These are phyloP conservation scores for Quercus gilva DNA, from an alignment of 306 rosid species.

Conservation along the genomic window DNA sequence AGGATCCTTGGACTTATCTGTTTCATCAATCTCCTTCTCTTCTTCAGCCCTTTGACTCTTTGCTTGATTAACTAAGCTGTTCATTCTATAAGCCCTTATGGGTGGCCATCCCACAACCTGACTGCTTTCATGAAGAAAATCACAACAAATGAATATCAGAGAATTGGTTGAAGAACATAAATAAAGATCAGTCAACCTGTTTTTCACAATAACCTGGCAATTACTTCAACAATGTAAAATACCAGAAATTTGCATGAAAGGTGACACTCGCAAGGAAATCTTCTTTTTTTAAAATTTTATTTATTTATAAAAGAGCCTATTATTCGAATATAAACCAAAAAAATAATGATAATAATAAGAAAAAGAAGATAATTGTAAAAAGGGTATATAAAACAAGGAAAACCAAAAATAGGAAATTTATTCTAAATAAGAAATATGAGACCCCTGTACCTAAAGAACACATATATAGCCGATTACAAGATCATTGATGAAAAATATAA, in stretches of 20 bases:
- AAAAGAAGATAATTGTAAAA: not conserved
- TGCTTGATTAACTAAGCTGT: slow-evolving; percentile 61
- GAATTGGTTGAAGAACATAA: not conserved
- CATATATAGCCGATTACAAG: not conserved
- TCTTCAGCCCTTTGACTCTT: slow-evolving; percentile 50
- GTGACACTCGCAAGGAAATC: not conserved
- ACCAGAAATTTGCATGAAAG: not conserved
- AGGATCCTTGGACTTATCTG: slow-evolving; percentile 34
- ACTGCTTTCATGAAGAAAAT: slow-evolving; percentile 35
- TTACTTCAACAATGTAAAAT: not conserved
- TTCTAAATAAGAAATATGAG: not conserved
- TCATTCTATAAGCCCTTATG: slow-evolving; percentile 57
- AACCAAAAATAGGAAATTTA: not conserved
- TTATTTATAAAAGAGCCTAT: no score
- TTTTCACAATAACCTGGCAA: not conserved
- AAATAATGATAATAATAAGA: not conserved
- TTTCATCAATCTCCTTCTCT: slow-evolving; percentile 29
- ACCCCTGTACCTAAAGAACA: not conserved
- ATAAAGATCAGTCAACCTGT: not conserved
- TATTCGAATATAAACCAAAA: not conserved
- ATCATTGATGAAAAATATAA: not conserved
- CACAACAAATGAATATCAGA: not conserved
- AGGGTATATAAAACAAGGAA: not conserved
- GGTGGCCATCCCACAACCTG: slow-evolving; percentile 87
- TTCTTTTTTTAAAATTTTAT: no score